Percentiles rank a stretch among this genome's conserved stretches.
These are phyloP conservation scores for Curvularia verruculosa DNA, from an alignment of 2,329 filamentous ascomycete species.

Conservation along the genomic window DNA sequence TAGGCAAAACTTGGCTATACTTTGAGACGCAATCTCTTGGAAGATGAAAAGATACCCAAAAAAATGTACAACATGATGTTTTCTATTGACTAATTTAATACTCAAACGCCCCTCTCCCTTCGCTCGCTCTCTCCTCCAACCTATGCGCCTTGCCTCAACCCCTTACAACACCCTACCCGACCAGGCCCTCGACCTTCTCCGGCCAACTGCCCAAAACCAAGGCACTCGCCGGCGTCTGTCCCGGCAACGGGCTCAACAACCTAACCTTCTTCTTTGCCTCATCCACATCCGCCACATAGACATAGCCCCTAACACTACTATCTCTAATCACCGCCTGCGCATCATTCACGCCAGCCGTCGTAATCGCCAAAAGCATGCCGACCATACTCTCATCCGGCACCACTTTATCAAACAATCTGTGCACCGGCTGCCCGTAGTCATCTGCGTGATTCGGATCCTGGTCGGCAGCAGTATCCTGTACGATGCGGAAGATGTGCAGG, in stretches of 20 bases:
- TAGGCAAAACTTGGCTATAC: not conserved
- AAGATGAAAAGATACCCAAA: not conserved
- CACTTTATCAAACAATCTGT: slow-evolving; percentile 64
- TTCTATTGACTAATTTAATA: not conserved
- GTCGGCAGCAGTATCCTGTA: slow-evolving; percentile 25
- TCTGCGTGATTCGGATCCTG: slow-evolving; percentile 28
- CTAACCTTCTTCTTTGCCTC: slow-evolving; percentile 80
- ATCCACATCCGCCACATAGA: slow-evolving; percentile 92
- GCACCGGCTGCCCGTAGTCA: slow-evolving; percentile 20
- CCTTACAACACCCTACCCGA: slow-evolving; percentile 47
- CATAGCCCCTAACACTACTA: slow-evolving; percentile 85
- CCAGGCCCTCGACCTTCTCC: slow-evolving; percentile 78
- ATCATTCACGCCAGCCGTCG: slow-evolving; percentile 75
- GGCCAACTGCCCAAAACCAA: slow-evolving; percentile 87
- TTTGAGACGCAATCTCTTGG: too few species aligned
- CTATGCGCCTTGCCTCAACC: not conserved
- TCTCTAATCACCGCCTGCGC: slow-evolving; percentile 75
- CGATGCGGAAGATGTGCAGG: slow-evolving; percentile 73
- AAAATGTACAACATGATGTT: too few species aligned
- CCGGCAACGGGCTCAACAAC: slow-evolving; percentile 82
- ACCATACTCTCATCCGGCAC: slow-evolving; percentile 71
- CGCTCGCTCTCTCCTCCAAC: not conserved
- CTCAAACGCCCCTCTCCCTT: not conserved
- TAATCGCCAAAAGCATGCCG: slow-evolving; percentile 83
- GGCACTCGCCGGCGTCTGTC: slow-evolving; percentile 77